Conservation (phyloP, 257 asterid species). For the Solanum chiquidenum region DNA sequence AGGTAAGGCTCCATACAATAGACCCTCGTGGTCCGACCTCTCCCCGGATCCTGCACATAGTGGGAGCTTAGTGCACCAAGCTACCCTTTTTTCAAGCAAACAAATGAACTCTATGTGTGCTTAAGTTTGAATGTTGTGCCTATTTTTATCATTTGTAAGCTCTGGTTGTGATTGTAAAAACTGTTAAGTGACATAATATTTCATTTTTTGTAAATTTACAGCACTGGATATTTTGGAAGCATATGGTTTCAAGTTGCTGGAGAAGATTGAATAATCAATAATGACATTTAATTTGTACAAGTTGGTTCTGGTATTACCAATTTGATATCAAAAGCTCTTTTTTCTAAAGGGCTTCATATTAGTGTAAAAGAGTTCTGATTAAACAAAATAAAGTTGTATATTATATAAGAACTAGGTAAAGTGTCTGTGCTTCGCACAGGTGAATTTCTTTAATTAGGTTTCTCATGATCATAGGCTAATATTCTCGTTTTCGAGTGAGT, state of each 20-base stretch:
- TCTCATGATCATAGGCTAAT: background rate
- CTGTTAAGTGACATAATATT: background rate
- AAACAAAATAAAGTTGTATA: background rate
- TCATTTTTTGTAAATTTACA: slow-evolving; percentile 15
- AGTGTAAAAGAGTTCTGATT: background rate
- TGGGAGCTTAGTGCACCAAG: background rate
- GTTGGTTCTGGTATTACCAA: background rate
- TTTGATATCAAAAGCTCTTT: background rate
- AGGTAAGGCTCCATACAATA: background rate
- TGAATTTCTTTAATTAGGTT: no score
- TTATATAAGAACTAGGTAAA: background rate
- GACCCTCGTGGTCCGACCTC: background rate
- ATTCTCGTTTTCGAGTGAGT: background rate
- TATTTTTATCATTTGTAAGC: background rate
- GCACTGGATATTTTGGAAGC: slow-evolving; percentile 71
- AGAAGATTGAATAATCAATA: slow-evolving; percentile 39
- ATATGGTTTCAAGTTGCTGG: slow-evolving; percentile 71
- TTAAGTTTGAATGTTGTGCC: background rate
- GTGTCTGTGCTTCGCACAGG: background rate
- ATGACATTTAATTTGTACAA: background rate
- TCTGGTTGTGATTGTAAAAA: background rate
- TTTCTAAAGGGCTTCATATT: background rate
- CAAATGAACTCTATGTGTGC: background rate
- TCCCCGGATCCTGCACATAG: background rate
- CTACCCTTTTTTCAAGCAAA: background rate